phyloP scores from a whole-genome alignment of 768 basidiomycete species.

The Pleurotus tuber-regium region DNA sequence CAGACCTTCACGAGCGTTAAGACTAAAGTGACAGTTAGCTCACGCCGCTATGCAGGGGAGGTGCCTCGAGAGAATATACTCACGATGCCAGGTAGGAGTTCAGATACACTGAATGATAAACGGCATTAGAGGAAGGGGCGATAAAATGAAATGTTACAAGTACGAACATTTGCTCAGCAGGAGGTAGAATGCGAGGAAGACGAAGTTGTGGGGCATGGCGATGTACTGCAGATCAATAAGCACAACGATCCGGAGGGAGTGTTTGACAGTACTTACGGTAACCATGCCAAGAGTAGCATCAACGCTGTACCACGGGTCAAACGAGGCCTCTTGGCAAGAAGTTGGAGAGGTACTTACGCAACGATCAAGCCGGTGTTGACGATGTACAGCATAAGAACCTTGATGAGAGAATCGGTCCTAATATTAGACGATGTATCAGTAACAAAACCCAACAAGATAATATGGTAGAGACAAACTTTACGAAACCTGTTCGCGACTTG shows the following conservation, averaged over 20 bases:
- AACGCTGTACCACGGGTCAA: background rate
- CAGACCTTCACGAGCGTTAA: slow-evolving; percentile 8
- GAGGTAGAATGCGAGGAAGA: slow-evolving; percentile 11
- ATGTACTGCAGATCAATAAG: background rate
- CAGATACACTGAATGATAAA: slow-evolving; percentile 4
- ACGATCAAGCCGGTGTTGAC: slow-evolving; percentile 38
- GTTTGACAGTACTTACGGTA: slow-evolving; percentile 1
- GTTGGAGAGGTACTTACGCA: background rate
- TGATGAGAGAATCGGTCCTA: slow-evolving; percentile 40
- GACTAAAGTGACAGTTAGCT: background rate
- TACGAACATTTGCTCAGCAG: slow-evolving; percentile 10
- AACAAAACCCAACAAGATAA: background rate
- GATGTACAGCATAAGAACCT: slow-evolving; percentile 44
- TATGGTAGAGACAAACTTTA: slow-evolving; percentile 27
- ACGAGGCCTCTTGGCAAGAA: too few relatives aligned
- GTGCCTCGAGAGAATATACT: background rate
- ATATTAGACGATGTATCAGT: background rate
- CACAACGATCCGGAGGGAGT: background rate
- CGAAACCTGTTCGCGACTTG: slow-evolving; percentile 49
- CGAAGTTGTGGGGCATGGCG: slow-evolving; percentile 9
- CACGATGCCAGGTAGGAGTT: slow-evolving; percentile 11
- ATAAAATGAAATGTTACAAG: background rate
- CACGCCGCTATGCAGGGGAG: background rate
- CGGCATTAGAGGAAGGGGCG: background rate
- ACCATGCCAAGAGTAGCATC: slow-evolving; percentile 11